These are phyloP conservation scores for Talaromyces sp. DNA, from an alignment of 2,329 filamentous ascomycete species.

Conservation along the genomic window DNA sequence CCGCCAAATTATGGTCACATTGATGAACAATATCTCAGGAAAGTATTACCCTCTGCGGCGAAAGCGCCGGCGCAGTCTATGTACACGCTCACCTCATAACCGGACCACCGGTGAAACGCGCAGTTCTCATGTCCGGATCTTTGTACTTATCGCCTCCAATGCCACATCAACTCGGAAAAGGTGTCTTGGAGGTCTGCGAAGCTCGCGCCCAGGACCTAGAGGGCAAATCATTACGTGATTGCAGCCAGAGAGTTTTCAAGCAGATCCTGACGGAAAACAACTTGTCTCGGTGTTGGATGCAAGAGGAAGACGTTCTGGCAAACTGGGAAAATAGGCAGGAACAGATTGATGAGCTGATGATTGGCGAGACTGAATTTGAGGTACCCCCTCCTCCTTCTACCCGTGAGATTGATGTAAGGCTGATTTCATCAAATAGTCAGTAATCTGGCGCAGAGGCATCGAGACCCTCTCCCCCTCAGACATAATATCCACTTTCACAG, in stretches of 20 bases:
- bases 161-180: constrained; percentile 32
- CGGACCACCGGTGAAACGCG: constrained; percentile 32
- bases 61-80: constrained; percentile 49
- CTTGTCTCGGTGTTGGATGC: constrained; percentile 44
- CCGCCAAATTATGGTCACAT: no score
- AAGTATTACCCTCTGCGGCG: constrained; percentile 44
- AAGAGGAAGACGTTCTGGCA: constrained; percentile 36
- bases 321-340: constrained; percentile 38
- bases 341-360: constrained; percentile 37
- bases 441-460: constrained; percentile 46
- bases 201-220: constrained; percentile 28
- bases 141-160: constrained; percentile 45
- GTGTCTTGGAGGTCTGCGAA: constrained; percentile 30
- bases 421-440: constrained; percentile 30
- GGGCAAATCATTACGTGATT: constrained; percentile 29
- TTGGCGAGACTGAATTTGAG: constrained; percentile 47
- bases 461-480: constrained; percentile 33
- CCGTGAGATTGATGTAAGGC: not conserved
- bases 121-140: constrained; percentile 43
- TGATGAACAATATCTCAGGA: constrained; percentile 23
- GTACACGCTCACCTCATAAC: constrained; percentile 43
- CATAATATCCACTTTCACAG: constrained; percentile 36
- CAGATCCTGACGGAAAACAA: constrained; percentile 36
- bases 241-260: constrained; percentile 31
- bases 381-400: constrained; percentile 22